Conservation (phyloP, 2,329 filamentous ascomycete species). For the Botryotinia narcissicola region DNA sequence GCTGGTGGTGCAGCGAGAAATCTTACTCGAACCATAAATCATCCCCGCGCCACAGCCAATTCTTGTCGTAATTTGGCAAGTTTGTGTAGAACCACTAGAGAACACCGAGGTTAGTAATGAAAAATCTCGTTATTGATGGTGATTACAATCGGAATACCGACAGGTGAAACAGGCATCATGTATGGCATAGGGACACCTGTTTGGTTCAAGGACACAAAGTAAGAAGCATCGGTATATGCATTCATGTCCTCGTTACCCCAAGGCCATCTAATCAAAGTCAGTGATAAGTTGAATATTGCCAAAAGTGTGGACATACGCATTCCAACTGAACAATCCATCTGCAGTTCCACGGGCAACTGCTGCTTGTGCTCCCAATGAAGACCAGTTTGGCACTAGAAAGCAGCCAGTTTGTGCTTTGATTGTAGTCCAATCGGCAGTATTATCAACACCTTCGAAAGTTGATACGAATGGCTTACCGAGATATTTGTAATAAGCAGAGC, state of each 20-base stretch:
- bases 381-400: background rate
- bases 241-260: background rate
- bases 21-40: background rate
- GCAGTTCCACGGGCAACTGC: background rate
- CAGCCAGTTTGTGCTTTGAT: background rate
- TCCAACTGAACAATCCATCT: conserved; percentile 2
- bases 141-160: background rate
- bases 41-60: conserved; percentile 6
- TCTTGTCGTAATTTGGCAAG: background rate
- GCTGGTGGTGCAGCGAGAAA: background rate
- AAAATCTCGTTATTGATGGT: background rate
- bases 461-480: background rate
- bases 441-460: background rate
- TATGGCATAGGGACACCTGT: background rate
- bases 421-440: background rate
- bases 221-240: conserved; percentile 2
- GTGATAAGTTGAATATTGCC: background rate
- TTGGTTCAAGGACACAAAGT: conserved; percentile 1
- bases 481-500: background rate
- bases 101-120: background rate
- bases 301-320: background rate
- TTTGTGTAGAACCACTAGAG: conserved; percentile 8
- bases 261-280: background rate
- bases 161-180: background rate
- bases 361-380: background rate